These are phyloP conservation scores for Neopestalotiopsis clavispora DNA, from an alignment of 2,329 filamentous ascomycete species.

Conservation along the genomic window DNA sequence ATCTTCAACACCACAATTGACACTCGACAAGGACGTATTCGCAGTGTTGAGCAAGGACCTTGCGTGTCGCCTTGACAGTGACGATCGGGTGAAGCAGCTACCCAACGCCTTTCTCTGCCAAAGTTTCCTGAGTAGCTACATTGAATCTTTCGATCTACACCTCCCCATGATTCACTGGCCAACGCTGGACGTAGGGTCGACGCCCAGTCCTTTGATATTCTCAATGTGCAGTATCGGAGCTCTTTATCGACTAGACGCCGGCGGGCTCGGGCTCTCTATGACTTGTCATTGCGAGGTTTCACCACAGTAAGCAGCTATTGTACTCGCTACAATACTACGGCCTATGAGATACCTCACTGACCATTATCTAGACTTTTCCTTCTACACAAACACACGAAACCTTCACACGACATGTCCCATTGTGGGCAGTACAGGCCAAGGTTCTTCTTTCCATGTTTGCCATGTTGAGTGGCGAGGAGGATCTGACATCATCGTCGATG, in stretches of 20 bases:
- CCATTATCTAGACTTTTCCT: background rate
- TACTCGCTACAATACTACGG: background rate
- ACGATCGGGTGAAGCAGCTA: background rate
- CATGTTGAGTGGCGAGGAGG: background rate
- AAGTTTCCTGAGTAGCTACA: background rate
- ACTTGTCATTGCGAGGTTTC: background rate
- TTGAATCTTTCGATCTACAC: background rate
- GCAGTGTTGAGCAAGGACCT: background rate
- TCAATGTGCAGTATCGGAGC: slow-evolving; percentile 11
- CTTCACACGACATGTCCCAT: background rate
- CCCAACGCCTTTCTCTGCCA: background rate
- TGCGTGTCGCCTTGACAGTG: background rate
- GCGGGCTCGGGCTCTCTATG: background rate
- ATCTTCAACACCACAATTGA: background rate
- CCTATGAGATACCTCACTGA: background rate
- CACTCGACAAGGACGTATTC: background rate
- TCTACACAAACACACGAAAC: background rate
- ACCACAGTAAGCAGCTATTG: background rate
- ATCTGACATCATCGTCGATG: background rate
- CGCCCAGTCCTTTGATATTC: slow-evolving; percentile 6
- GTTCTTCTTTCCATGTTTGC: background rate
- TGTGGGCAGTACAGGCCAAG: slow-evolving; percentile 5
- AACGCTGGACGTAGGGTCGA: background rate
- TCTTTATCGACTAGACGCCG: background rate
- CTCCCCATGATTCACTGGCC: slow-evolving; percentile 3